These are phyloP conservation scores for Agroathelia rolfsii DNA, from an alignment of 1,284 basidiomycete species.

Conservation along the genomic window DNA sequence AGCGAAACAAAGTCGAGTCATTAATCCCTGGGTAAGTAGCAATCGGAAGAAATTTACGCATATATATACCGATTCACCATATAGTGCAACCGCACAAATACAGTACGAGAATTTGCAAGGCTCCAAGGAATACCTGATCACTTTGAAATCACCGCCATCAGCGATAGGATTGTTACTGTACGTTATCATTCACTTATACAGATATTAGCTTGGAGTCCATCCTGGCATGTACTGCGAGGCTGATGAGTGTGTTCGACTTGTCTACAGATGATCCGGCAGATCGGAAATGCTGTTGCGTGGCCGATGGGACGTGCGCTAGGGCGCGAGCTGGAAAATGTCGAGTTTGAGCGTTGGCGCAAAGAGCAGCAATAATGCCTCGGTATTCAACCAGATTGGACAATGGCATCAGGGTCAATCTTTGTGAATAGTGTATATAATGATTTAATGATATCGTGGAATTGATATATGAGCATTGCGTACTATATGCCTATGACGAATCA, in stretches of 20 bases:
- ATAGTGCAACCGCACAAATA: slow-evolving; percentile 55
- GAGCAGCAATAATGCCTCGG: too few species aligned
- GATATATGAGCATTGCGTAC: too few species aligned
- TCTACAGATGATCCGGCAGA: slow-evolving; percentile 60
- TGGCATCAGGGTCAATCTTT: too few species aligned
- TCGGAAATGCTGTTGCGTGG: slow-evolving; percentile 69
- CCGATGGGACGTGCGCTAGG: slow-evolving; percentile 53
- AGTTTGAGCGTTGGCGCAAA: slow-evolving; percentile 40
- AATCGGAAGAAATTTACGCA: background rate
- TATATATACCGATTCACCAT: slow-evolving; percentile 6
- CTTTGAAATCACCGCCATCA: slow-evolving; percentile 47
- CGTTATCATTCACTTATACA: slow-evolving; percentile 15
- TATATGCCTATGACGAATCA: too few species aligned
- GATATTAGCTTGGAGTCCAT: too few species aligned
- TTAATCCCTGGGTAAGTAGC: slow-evolving; percentile 49
- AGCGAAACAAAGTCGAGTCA: slow-evolving; percentile 58
- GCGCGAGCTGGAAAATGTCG: slow-evolving; percentile 38
- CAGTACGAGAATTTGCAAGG: slow-evolving; percentile 63
- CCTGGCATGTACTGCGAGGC: too few species aligned
- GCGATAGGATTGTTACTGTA: slow-evolving; percentile 48
- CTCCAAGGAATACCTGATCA: slow-evolving; percentile 70
- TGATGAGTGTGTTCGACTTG: background rate
- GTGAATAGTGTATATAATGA: too few species aligned
- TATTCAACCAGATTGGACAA: too few species aligned
- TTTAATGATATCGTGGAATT: too few species aligned